Base-by-base conservation (phyloP, 1,284 basidiomycete species). In the Fistulinella staudtii region DNA sequence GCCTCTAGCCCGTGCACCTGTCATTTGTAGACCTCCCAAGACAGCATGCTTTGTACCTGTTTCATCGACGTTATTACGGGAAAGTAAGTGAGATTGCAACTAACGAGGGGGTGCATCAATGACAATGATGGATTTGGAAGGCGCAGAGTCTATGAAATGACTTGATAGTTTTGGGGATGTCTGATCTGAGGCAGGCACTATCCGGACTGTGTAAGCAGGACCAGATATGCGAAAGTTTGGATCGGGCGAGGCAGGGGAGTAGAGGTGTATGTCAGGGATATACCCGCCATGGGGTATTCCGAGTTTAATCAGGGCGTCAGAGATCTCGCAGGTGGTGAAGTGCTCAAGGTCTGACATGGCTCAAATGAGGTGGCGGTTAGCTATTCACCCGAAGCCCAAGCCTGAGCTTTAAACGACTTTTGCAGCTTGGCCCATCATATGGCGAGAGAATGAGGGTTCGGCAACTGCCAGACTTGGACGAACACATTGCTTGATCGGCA, bases 1-100 rank as follows among this genome's bases (percentile, higher is more conserved):
- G 21, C 75, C 76, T 33, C 82, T 77, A 10, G 77, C 71, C 56
- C 82, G 77, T 0, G 91, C 90, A n/a, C 90, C 84, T 0, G 88
- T 84, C 1, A 89, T 85, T 89, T 95, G 92, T 23, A 94, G 75
- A 4, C 92, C 93, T 8, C 93, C 93, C 88, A 92, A 93, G 0
- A 91, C 85, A 1, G 91, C 91, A 53, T 86, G 92, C 62, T 86
- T 89, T 36, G 74, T 70, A 51, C 81, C 88, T 91, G 62, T 40
- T 42, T 13, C 2, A 23, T 18, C 10, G 30, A 24, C 27, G 41
- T 61, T 36, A 25, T 4, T 3, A 9, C 15, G 30, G 20, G 39
- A 34, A 35, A 41, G 36, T 27, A 31, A 44, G 38, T 30, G 47
- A n/a, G 17, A 34, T n/a, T 39, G 38, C 30, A 61, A 69, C 72